A percentile compares a stretch with the other conserved stretches of the same genome.
Conservation (phyloP, 352 stramenopile genomes). For the Phytophthora crassamura region DNA sequence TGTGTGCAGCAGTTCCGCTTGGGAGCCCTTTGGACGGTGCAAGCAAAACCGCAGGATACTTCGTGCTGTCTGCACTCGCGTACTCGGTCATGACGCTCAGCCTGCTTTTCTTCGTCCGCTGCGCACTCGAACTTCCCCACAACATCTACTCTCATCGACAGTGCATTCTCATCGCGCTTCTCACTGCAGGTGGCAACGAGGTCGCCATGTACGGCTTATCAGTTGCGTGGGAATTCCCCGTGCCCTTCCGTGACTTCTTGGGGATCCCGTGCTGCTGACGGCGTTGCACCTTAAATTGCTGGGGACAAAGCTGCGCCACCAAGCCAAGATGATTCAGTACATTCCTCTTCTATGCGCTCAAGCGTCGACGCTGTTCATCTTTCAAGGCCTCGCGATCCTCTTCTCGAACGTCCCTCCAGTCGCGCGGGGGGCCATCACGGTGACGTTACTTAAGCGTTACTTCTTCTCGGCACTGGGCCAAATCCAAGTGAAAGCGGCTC, state of each 20-base stretch:
- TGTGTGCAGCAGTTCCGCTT: constrained; percentile 19
- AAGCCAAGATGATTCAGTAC: constrained; percentile 13
- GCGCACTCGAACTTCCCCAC: constrained; percentile 13
- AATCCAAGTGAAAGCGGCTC: too few relatives aligned
- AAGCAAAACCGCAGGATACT: constrained; percentile 6
- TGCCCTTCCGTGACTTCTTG: constrained; percentile 30
- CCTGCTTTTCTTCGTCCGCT: constrained; percentile 20
- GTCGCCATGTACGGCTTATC: constrained; percentile 12
- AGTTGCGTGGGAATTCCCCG: constrained; percentile 21
- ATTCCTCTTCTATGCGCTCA: constrained; percentile 23
- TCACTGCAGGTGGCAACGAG: constrained; percentile 13
- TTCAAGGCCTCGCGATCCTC: constrained; percentile 23
- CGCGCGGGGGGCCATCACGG: constrained; percentile 14
- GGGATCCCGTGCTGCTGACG: constrained; percentile 6
- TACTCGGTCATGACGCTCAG: constrained; percentile 22
- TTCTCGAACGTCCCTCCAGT: constrained; percentile 12
- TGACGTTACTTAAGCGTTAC: constrained; percentile 24
- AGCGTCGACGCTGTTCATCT: constrained; percentile 26
- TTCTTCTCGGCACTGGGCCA: too few relatives aligned
- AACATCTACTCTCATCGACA: constrained; percentile 23
- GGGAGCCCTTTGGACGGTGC: constrained; percentile 5
- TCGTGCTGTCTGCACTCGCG: constrained; percentile 18
- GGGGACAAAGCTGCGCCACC: constrained; percentile 9
- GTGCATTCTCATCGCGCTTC: constrained; percentile 9
- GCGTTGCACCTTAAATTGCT: constrained; percentile 23